Percentiles rank a stretch among this genome's conserved stretches.
Conservation (phyloP, 345 rosid species). For the Populus tremula region DNA sequence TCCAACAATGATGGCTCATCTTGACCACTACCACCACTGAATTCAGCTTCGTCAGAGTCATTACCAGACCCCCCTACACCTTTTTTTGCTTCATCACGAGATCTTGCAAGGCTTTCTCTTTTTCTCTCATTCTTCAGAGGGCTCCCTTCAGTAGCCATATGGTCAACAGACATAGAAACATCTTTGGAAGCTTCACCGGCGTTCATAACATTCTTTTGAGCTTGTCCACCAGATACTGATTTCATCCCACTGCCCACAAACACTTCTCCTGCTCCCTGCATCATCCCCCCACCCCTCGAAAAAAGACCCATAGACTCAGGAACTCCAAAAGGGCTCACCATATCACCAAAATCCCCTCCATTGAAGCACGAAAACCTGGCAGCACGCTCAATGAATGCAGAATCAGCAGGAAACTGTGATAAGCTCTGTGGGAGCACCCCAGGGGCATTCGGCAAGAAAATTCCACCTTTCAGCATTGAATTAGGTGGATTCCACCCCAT, state of each 20-base stretch:
- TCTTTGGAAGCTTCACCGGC: constrained; percentile 53
- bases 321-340: constrained; percentile 57
- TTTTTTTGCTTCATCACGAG: constrained; percentile 55
- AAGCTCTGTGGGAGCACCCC: constrained; percentile 60
- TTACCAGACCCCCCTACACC: constrained; percentile 62
- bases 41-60: constrained; percentile 81
- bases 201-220: constrained; percentile 45
- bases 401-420: constrained; percentile 86
- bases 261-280: constrained; percentile 53
- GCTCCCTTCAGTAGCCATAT: constrained; percentile 36
- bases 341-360: constrained; percentile 69
- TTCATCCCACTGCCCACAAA: constrained; percentile 31
- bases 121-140: constrained; percentile 43
- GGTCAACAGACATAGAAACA: constrained; percentile 41
- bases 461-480: constrained; percentile 61
- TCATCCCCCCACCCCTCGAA: constrained; percentile 47
- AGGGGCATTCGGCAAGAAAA: constrained; percentile 48
- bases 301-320: constrained; percentile 57
- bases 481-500: constrained; percentile 67
- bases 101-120: constrained; percentile 43
- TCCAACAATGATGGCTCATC: constrained; percentile 47
- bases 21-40: constrained; percentile 63
- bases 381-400: constrained; percentile 91
- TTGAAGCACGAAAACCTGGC: constrained; percentile 83
- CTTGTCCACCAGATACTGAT: constrained; percentile 34